Conservation (phyloP, 192 early-diverging fungal species). For the Chytriomyces hyalinus region DNA sequence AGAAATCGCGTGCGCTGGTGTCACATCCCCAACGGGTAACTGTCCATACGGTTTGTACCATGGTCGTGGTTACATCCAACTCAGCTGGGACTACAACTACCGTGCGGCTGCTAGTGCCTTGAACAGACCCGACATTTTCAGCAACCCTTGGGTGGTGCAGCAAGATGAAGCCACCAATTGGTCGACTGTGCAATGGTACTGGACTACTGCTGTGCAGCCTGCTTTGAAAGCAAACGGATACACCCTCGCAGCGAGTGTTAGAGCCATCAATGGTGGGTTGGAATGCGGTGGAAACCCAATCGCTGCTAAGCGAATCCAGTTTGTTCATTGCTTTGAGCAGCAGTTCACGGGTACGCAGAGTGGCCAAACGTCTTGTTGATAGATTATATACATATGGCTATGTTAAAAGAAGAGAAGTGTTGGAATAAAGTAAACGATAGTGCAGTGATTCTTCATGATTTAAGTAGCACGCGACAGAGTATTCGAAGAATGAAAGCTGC, state of each 20-base stretch:
- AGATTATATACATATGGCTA: no score
- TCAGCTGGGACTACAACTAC: constrained; percentile 22
- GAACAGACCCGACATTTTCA: not conserved
- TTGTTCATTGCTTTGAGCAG: constrained; percentile 16
- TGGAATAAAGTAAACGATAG: no score
- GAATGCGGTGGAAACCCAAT: constrained; percentile 10
- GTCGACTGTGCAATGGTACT: constrained; percentile 18
- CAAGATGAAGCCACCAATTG: constrained; percentile 2
- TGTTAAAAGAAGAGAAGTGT: no score
- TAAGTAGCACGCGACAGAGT: no score
- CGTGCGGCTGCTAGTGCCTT: not conserved
- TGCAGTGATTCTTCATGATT: no score
- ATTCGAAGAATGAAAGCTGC: no score
- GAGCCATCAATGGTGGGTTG: constrained; percentile 11
- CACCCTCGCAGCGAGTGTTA: constrained; percentile 7
- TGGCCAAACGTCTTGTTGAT: constrained; percentile 13
- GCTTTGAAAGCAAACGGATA: not conserved
- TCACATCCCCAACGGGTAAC: not conserved
- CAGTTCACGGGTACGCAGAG: not conserved
- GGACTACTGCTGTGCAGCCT: constrained; percentile 16
- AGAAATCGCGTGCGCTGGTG: constrained; percentile 5
- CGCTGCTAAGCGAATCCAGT: not conserved
- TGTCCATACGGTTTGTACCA: constrained; percentile 27
- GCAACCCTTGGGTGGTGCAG: constrained; percentile 11
- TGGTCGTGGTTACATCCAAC: constrained; percentile 25